phyloP scores from a whole-genome alignment of 2,329 filamentous ascomycete species.

The Pyrenophora teres region DNA sequence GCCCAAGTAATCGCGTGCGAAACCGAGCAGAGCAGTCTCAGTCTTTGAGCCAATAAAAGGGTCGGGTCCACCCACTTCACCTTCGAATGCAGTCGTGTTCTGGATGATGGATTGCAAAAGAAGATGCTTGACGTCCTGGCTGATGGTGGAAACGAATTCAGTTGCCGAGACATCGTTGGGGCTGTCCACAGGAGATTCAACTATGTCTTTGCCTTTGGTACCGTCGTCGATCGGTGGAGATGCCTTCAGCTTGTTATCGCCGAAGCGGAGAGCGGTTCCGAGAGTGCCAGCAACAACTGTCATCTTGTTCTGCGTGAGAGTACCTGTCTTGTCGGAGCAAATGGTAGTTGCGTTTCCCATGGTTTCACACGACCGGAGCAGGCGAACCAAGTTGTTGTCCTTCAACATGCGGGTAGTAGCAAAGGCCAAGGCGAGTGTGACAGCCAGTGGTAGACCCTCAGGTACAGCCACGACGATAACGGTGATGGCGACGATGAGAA shows the following conservation, averaged over 20 bases:
- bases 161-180: constrained; percentile 56
- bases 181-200: constrained; percentile 44
- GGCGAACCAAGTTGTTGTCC: constrained; percentile 72
- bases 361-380: constrained; percentile 70
- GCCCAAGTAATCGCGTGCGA: constrained; percentile 68
- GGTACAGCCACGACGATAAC: constrained; percentile 72
- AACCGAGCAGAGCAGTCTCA: constrained; percentile 73
- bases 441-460: constrained; percentile 68
- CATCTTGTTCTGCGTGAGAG: constrained; percentile 53
- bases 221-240: constrained; percentile 32
- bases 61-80: constrained; percentile 48
- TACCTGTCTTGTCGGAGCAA: constrained; percentile 67
- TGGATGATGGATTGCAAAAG: constrained; percentile 61
- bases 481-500: constrained; percentile 68
- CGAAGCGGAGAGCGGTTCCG: constrained; percentile 63
- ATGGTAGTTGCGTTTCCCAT: constrained; percentile 76
- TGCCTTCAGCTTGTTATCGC: constrained; percentile 47
- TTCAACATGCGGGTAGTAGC: constrained; percentile 70
- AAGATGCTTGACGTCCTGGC: constrained; percentile 58
- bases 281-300: constrained; percentile 73
- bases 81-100: constrained; percentile 51
- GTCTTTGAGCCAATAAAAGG: constrained; percentile 77
- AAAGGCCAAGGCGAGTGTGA: constrained; percentile 70
- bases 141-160: constrained; percentile 61
- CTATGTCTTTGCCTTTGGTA: constrained; percentile 39